Evolutionary conservation across 139 green algal genomes (phyloP), one percentile per base, ranked within the genome.

Genomic region (Edaphochlamys debaryana): DNA sequence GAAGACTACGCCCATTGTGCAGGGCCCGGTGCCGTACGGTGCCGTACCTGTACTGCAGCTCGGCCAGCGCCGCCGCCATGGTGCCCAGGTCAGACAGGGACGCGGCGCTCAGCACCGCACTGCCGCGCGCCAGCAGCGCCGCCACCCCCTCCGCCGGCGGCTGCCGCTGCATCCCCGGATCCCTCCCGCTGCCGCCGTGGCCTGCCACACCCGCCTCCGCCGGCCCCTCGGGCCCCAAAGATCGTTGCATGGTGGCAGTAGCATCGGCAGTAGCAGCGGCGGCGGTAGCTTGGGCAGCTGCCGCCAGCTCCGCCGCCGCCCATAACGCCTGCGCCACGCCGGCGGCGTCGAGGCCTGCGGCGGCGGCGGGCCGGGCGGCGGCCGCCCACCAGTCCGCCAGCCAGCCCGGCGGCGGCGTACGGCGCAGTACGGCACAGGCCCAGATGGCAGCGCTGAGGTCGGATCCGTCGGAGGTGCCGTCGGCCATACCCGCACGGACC

Each of bases 1-100:
- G 50, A 58, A 58, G 48, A 15, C 11, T 23, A 54, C 9, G 15
- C 48, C 9, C 9, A 15, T 15, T 23, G 15, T 23, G 11, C 11
- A 54, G 15, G 48, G 48, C 48, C 9, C 11, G 11, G 48, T 15
- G 9, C 11, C 48, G 48, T 30, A 20, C 52, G 17, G 13, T 34
- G 40, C 40, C 69, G 41, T 48, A 84, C 78, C 78, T 77, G 78
- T 84, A 90, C 56, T 87, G 74, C 74, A 90, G 62, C 54, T 90
- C 86, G 20, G 86, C 86, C 63, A 90, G 74, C 11, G 74, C 86
- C 0, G 67, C 80, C 2, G 87, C 67, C 5, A 77, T 38, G 17
- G 79, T 80, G 27, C 56, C 66, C 67, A 90, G 80, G 56, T 90
- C 77, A 34, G 69, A 38, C 58, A 58, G 64, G 48, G 58, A 79